phyloP scores from a whole-genome alignment of 2,329 filamentous ascomycete species.

The Aspergillus bombycis region DNA sequence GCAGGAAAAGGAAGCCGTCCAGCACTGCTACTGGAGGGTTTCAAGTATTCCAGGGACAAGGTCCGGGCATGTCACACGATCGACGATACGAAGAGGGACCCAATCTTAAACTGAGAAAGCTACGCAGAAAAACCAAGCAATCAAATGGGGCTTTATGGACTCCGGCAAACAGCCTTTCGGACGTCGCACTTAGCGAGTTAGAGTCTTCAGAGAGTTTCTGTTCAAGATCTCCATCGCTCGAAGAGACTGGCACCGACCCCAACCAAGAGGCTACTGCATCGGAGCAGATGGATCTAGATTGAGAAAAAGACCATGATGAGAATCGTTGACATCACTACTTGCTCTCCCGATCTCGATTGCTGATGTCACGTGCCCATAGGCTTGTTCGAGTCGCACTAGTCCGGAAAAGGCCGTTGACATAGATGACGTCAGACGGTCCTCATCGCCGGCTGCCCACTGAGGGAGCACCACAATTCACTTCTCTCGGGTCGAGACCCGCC shows the following conservation, averaged over 20 bases:
- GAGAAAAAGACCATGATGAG: conserved; percentile 14
- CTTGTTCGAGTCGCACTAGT: conserved; percentile 5
- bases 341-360: not conserved
- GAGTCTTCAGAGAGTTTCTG: conserved; percentile 24
- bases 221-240: conserved; percentile 25
- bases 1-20: conserved; percentile 41
- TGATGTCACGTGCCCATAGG: not conserved
- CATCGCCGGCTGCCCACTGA: conserved; percentile 17
- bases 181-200: conserved; percentile 18
- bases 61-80: conserved; percentile 12
- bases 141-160: conserved; percentile 18
- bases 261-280: conserved; percentile 15
- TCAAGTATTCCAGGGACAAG: not conserved
- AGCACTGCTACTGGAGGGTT: conserved; percentile 20
- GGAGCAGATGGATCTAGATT: conserved; percentile 43
- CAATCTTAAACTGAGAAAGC: conserved; percentile 30
- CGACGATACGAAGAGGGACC: conserved; percentile 11
- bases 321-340: conserved; percentile 5
- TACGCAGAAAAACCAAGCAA: conserved; percentile 28
- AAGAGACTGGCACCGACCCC: conserved; percentile 21
- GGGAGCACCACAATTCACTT: not conserved
- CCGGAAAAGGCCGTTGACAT: conserved; percentile 5
- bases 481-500: not conserved
- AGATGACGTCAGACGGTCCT: conserved; percentile 40
- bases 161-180: not conserved